Evolutionary conservation across 306 rosid genomes (phyloP).

Genomic region (Hippophae rhamnoides): DNA sequence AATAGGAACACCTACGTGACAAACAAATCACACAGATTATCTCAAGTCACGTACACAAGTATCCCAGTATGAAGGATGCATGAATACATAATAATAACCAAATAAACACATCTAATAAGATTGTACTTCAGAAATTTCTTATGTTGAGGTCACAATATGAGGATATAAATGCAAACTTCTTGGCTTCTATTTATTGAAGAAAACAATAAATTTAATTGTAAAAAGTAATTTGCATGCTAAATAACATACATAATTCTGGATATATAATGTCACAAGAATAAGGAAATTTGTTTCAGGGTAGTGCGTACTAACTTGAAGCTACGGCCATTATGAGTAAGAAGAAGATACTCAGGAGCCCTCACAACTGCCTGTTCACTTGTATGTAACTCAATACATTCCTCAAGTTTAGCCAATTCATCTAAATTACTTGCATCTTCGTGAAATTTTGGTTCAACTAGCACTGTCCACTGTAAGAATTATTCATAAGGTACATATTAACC

Average conservation of each 20-base stretch:
- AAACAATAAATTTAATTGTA: no score
- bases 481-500: no score
- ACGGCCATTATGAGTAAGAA: slow-evolving; percentile 94
- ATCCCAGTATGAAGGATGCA: slow-evolving; percentile 1
- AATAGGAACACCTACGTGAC: neutral
- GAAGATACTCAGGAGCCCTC: slow-evolving; percentile 68
- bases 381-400: slow-evolving; percentile 77
- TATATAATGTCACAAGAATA: slow-evolving; percentile 1
- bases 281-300: slow-evolving; percentile 16
- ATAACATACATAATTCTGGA: no score
- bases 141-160: no score
- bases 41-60: neutral
- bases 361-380: slow-evolving; percentile 61
- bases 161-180: no score
- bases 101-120: no score
- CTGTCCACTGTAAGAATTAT: slow-evolving; percentile 90
- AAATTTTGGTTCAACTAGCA: slow-evolving; percentile 71
- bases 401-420: slow-evolving; percentile 82
- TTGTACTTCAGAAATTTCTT: no score
- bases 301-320: slow-evolving; percentile 66
- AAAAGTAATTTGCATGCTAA: neutral
- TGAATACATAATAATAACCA: neutral
- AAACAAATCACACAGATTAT: no score
- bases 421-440: slow-evolving; percentile 85
- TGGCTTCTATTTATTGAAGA: no score